phyloP scores from a whole-genome alignment of 1,139 yeast genomes.

The Debaryomyces udenii region DNA sequence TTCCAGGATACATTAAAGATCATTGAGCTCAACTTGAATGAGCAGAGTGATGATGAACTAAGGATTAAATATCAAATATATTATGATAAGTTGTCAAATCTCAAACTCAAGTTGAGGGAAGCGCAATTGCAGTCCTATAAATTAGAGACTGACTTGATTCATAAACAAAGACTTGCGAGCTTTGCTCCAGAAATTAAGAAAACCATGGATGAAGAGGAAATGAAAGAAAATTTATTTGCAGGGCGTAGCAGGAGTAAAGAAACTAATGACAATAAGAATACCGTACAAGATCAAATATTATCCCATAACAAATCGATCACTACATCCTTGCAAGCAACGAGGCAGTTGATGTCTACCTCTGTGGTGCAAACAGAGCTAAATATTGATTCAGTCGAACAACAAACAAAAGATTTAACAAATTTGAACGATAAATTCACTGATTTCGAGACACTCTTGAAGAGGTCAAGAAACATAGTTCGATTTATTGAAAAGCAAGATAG shows the following conservation, averaged over 20 bases:
- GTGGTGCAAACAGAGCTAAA: conserved; percentile 65
- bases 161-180: conserved; percentile 30
- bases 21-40: conserved; percentile 18
- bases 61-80: conserved; percentile 20
- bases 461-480: conserved; percentile 58
- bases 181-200: conserved; percentile 17
- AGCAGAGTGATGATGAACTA: conserved; percentile 12
- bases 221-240: conserved; percentile 24
- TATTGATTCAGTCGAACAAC: conserved; percentile 60
- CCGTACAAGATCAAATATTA: conserved; percentile 39
- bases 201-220: conserved; percentile 12
- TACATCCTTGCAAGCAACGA: conserved; percentile 52
- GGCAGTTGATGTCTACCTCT: conserved; percentile 56
- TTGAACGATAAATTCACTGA: conserved; percentile 55
- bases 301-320: conserved; percentile 58
- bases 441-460: conserved; percentile 56
- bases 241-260: conserved; percentile 19
- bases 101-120: conserved; percentile 28
- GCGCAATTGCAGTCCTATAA: conserved; percentile 30
- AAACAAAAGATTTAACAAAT: conserved; percentile 52
- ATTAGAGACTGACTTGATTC: conserved; percentile 29
- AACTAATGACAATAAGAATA: conserved; percentile 17
- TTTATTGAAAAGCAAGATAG: conserved; percentile 71
- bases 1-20: conserved; percentile 27
- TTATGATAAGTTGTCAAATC: conserved; percentile 23